A percentile compares a stretch with the other conserved stretches of the same genome.
Conservation (phyloP, 129 eudicot species). For the Smallanthus sonchifolius region DNA sequence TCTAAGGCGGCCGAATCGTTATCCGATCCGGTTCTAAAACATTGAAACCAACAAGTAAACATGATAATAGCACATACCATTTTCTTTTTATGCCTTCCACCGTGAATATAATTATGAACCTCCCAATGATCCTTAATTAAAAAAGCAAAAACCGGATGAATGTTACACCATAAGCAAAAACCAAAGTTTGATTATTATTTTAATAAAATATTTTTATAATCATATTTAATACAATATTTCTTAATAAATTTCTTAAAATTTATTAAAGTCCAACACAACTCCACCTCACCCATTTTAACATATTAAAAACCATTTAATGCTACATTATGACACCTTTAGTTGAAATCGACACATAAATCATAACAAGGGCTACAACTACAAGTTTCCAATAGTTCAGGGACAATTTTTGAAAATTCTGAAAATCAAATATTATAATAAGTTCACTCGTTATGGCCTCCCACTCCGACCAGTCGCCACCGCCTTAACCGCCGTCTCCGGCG, state of each 20-base stretch:
- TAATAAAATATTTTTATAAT: too few relatives aligned
- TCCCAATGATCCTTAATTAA: too few relatives aligned
- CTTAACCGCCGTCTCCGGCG: slow-evolving; percentile 8
- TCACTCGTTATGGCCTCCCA: background rate
- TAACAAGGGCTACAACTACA: background rate
- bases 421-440: background rate
- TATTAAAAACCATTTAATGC: background rate
- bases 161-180: too few relatives aligned
- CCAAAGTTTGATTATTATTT: too few relatives aligned
- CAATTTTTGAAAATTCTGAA: background rate
- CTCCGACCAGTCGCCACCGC: slow-evolving; percentile 14
- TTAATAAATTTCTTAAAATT: background rate
- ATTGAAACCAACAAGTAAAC: too few relatives aligned
- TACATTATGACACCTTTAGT: background rate
- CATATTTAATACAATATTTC: too few relatives aligned
- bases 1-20: too few relatives aligned
- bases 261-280: background rate
- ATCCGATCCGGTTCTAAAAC: too few relatives aligned
- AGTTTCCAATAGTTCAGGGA: background rate
- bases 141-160: too few relatives aligned
- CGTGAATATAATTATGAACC: too few relatives aligned
- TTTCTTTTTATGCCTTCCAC: too few relatives aligned
- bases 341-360: background rate
- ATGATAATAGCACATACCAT: too few relatives aligned
- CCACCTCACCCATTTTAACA: background rate